These are phyloP conservation scores for Penicillium fimorum DNA, from an alignment of 495 filamentous ascomycete genomes.

Conservation along the genomic window DNA sequence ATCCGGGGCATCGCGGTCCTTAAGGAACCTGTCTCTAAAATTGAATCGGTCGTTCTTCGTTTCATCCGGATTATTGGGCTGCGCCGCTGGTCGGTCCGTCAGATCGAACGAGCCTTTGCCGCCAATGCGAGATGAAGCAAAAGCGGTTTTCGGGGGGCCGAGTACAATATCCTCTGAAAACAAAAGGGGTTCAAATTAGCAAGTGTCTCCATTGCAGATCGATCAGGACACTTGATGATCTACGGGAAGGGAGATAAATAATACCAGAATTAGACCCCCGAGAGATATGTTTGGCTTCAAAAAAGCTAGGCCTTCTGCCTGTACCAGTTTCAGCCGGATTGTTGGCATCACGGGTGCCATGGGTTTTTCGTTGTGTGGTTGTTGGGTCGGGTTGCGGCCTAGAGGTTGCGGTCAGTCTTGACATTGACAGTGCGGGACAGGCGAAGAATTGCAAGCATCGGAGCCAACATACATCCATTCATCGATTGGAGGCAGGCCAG, in stretches of 20 bases:
- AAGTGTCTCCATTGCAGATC: constrained; percentile 12
- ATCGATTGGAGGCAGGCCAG: constrained; percentile 78
- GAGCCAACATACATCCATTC: constrained; percentile 76
- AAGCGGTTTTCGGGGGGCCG: constrained; percentile 81
- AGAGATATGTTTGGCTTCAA: constrained; percentile 61
- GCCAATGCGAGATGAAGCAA: constrained; percentile 70
- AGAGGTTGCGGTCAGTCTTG: constrained; percentile 27
- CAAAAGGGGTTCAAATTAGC: constrained; percentile 17
- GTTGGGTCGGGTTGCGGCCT: constrained; percentile 48
- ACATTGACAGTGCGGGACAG: constrained; percentile 19
- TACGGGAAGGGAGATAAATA: constrained; percentile 1
- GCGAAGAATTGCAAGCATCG: not conserved
- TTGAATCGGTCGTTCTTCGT: constrained; percentile 59
- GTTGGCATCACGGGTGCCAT: constrained; percentile 44
- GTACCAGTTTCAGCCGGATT: constrained; percentile 37
- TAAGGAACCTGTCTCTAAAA: constrained; percentile 55
- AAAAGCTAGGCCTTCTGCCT: constrained; percentile 57
- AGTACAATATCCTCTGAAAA: constrained; percentile 78
- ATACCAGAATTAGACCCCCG: constrained; percentile 59
- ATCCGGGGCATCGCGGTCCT: constrained; percentile 47
- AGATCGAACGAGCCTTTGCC: constrained; percentile 51
- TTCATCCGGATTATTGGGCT: constrained; percentile 49
- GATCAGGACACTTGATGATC: not conserved
- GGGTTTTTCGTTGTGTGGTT: constrained; percentile 45
- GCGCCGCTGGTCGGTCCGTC: constrained; percentile 45